A percentile compares a stretch with the other conserved stretches of the same genome.
phyloP scores from a whole-genome alignment of 108 stramenopile genomes.

The Skeletonema menzelii region DNA sequence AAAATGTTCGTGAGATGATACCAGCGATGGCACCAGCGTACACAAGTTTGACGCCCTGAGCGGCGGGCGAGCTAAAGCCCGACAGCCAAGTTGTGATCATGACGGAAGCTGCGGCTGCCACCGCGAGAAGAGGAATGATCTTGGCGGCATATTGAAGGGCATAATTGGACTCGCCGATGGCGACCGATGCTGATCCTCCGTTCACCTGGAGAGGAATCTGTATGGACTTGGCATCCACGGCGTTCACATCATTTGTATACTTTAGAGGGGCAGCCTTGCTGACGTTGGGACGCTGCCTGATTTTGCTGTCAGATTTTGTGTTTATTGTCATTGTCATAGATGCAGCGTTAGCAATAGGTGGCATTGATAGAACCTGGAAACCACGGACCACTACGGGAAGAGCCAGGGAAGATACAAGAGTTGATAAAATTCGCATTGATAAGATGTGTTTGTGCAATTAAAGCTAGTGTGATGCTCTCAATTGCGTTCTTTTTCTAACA shows the following conservation, averaged over 20 bases:
- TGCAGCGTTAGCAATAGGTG: conserved; percentile 12
- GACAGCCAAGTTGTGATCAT: conserved; percentile 23
- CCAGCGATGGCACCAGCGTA: conserved; percentile 48
- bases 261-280: conserved; percentile 9
- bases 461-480: neutral
- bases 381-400: conserved; percentile 20
- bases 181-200: conserved; percentile 10
- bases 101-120: neutral
- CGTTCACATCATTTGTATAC: conserved; percentile 22
- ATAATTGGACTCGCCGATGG: neutral
- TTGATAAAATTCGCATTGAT: conserved; percentile 20
- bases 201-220: conserved; percentile 22
- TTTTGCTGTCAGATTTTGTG: conserved; percentile 1
- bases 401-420: conserved; percentile 16
- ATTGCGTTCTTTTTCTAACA: neutral
- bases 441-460: neutral
- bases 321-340: conserved; percentile 24
- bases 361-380: conserved; percentile 21
- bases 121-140: conserved; percentile 12
- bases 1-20: conserved; percentile 45
- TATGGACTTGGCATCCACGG: conserved; percentile 11
- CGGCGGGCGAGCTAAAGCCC: conserved; percentile 24
- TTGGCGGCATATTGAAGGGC: conserved; percentile 17
- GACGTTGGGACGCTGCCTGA: conserved; percentile 26
- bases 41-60: conserved; percentile 35